Evolutionary conservation across 2,329 filamentous ascomycete species (phyloP), one percentile per base, ranked within the genome.

Genomic region (Coniochaeta pulveracea): DNA sequence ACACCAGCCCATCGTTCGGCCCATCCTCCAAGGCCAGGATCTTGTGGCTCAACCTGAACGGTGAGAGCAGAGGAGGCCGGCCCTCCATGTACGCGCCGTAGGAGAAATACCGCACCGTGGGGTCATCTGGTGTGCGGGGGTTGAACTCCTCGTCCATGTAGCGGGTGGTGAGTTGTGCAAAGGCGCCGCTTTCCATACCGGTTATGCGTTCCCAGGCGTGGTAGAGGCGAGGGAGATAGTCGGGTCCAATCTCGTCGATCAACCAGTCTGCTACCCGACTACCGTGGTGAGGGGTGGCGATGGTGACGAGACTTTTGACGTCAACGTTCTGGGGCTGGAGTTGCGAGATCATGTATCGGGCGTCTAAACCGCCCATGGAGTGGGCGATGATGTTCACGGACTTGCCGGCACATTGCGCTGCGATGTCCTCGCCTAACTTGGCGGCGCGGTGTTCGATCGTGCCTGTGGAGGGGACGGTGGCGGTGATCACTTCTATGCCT

Each of bases 351-450:
- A 80, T 76, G 51, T 76, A 76, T 28, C 76, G 62, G 8, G 73
- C 69, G 48, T 80, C 76, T 4, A 80, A 60, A 2, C 76, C 75
- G 30, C 76, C 73, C 73, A 78, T 78, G 43, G 65, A 72, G 56
- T 86, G 81, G 25, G 73, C 73, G 14, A 86, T 65, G 38, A 94
- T 82, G 49, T 84, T 85, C 42, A 94, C 84, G 33, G 77, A 72
- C 39, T 56, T 59, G 12, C 61, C 62, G 15, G 51, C 44, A 2
- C 66, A 61, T 8, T 52, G 55, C 15, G 53, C 46, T 30, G 61
- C 61, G 37, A 80, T 76, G 40, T 70, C 63, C 40, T 57, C 47
- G 19, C 64, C 63, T n/a, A 80, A 63, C 43, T 64, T 64, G 37
- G 64, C 62, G 17, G 76, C 75, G 35, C 75, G 68, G 39, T 69